Conservation (phyloP, 257 asterid genomes). For the Nicotiana undulata region DNA sequence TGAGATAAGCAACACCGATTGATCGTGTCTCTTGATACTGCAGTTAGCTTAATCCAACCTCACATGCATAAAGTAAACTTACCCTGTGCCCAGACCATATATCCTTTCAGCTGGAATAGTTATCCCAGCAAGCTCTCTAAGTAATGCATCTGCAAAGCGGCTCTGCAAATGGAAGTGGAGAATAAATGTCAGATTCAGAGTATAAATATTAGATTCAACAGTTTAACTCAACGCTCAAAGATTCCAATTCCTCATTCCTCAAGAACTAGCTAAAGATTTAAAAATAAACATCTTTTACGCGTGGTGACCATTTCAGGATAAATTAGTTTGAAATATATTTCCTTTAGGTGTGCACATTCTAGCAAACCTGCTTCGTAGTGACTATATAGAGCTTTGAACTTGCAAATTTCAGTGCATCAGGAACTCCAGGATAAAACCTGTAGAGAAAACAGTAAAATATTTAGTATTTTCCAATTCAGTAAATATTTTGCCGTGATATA, state of each 20-base stretch:
- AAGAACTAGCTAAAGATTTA: neutral
- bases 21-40: neutral
- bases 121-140: conserved; percentile 80
- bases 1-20: neutral
- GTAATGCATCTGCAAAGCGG: conserved; percentile 83
- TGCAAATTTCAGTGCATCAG: conserved; percentile 90
- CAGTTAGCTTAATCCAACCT: neutral
- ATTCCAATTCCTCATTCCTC: neutral
- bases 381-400: conserved; percentile 87
- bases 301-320: neutral
- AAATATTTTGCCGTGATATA: neutral
- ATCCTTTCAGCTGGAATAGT: conserved; percentile 70
- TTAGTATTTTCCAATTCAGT: neutral
- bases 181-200: neutral
- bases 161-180: conserved; percentile 32
- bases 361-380: conserved; percentile 78
- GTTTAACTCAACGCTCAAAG: neutral
- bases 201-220: neutral
- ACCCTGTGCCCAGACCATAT: conserved; percentile 92
- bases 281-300: neutral
- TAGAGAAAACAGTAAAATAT: conserved; percentile 9
- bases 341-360: neutral
- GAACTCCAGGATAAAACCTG: conserved; percentile 92
- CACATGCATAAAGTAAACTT: conserved; percentile 12
- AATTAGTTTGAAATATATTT: neutral